Percentiles rank a stretch among this genome's conserved stretches.
Evolutionary conservation across 176 grass and related monocot species (phyloP).

Genomic region (Eleusine coracana): DNA sequence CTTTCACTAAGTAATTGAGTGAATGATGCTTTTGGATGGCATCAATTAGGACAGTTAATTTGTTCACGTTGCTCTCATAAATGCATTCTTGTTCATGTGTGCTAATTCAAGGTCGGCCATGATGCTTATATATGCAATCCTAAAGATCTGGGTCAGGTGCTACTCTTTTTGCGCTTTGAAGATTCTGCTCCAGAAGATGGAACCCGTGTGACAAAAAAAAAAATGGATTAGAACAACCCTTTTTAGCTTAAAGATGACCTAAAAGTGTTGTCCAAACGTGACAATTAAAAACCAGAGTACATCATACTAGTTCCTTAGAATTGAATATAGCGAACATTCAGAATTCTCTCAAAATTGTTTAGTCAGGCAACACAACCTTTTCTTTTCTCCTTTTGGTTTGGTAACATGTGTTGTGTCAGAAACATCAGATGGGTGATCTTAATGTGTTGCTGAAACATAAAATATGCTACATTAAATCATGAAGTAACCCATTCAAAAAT

Average conservation of each 20-base stretch:
- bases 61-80: constrained; percentile 19
- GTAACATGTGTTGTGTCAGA: background rate
- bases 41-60: constrained; percentile 19
- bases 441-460: background rate
- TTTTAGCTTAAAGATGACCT: background rate
- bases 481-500: background rate
- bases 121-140: constrained; percentile 7
- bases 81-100: constrained; percentile 17
- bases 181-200: constrained; percentile 34
- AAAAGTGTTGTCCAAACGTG: background rate
- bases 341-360: background rate
- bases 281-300: background rate
- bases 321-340: background rate
- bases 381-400: background rate
- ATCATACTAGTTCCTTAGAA: background rate
- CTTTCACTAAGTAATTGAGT: constrained; percentile 23
- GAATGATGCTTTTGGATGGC: constrained; percentile 31
- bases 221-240: background rate
- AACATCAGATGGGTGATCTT: background rate
- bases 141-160: background rate
- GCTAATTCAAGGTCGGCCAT: constrained; percentile 7
- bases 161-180: constrained; percentile 29
- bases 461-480: background rate
- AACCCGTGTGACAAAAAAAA: background rate
- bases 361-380: background rate